These are phyloP conservation scores for Cardamine resedifolia DNA, from an alignment of 345 rosid species.

Conservation along the genomic window DNA sequence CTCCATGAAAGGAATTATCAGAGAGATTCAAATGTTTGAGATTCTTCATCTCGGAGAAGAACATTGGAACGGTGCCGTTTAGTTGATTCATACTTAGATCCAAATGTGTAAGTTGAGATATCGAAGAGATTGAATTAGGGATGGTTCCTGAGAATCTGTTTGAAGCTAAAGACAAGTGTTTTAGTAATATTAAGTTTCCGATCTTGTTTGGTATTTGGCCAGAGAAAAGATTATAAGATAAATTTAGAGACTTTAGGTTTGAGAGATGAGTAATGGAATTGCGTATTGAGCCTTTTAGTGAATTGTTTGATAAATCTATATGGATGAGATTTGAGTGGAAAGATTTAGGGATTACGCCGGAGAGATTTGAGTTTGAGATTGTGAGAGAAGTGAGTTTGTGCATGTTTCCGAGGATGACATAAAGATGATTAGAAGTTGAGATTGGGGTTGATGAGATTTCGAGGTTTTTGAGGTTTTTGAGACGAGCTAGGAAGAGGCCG, in stretches of 20 bases:
- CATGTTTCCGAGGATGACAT: conserved; percentile 42
- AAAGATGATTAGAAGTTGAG: conserved; percentile 61
- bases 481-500: conserved; percentile 67
- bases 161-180: conserved; percentile 62
- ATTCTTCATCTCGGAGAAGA: neutral
- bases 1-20: neutral
- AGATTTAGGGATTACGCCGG: conserved; percentile 44
- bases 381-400: conserved; percentile 50
- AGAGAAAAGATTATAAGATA: too few relatives aligned
- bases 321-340: conserved; percentile 45
- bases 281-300: conserved; percentile 65
- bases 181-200: conserved; percentile 60
- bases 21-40: neutral
- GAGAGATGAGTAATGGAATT: too few relatives aligned
- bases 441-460: conserved; percentile 54
- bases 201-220: conserved; percentile 60
- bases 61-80: neutral
- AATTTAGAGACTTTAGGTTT: too few relatives aligned
- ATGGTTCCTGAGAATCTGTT: conserved; percentile 72
- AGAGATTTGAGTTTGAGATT: conserved; percentile 60
- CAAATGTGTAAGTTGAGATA: conserved; percentile 58
- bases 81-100: conserved; percentile 51
- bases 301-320: conserved; percentile 68
- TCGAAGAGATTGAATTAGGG: conserved; percentile 67
- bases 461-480: conserved; percentile 65